Evolutionary conservation across 1,284 basidiomycete genomes (phyloP).

Genomic region (Inonotus obliquus): DNA sequence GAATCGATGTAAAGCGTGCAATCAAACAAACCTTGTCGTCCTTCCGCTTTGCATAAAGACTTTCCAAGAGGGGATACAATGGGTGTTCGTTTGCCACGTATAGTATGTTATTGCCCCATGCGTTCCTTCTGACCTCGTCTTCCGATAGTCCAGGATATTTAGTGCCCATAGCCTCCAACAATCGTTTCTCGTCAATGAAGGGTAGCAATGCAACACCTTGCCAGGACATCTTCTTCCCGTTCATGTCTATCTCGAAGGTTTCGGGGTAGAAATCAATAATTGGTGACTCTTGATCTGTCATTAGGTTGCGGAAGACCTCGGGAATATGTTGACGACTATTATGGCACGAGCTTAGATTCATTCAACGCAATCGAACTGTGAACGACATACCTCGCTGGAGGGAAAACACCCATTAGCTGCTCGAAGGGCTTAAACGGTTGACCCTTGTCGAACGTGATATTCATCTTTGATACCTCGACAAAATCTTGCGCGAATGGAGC

Average conservation of each 20-base stretch:
- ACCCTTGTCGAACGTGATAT: constrained; percentile 77
- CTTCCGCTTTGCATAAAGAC: constrained; percentile 87
- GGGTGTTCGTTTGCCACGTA: constrained; percentile 85
- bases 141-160: constrained; percentile 73
- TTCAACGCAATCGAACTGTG: not conserved
- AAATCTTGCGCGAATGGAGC: constrained; percentile 98
- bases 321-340: constrained; percentile 86
- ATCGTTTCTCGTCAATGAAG: constrained; percentile 87
- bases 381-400: constrained; percentile 72
- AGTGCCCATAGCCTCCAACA: constrained; percentile 79
- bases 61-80: constrained; percentile 83
- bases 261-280: constrained; percentile 96
- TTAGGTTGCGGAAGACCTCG: constrained; percentile 79
- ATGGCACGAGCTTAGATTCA: constrained; percentile 7
- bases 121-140: constrained; percentile 82
- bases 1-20: not conserved
- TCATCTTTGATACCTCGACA: constrained; percentile 71
- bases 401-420: constrained; percentile 98
- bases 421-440: constrained; percentile 96
- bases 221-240: constrained; percentile 99
- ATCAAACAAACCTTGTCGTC: constrained; percentile 62
- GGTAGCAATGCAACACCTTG: constrained; percentile 96
- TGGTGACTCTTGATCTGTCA: constrained; percentile 85
- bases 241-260: constrained; percentile 98
- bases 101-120: constrained; percentile 80